A percentile compares a stretch with the other conserved stretches of the same genome.
Evolutionary conservation across 805 yeast species (phyloP).

Genomic region (Starmera pachycereana): DNA sequence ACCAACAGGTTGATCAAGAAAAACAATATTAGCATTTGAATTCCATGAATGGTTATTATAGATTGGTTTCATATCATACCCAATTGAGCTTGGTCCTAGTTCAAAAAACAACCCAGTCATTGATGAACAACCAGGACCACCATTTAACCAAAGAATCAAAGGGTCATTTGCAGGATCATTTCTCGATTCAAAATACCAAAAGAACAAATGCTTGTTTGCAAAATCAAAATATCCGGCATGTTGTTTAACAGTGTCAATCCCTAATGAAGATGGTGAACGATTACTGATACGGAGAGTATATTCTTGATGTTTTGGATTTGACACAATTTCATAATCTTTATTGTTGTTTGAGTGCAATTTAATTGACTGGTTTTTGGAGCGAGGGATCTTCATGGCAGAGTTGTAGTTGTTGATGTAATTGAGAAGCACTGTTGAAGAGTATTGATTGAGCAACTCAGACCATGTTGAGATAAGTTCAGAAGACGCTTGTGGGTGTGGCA

Average conservation of each 20-base stretch:
- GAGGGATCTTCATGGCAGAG: neutral
- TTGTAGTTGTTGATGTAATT: neutral
- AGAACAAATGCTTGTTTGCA: constrained; percentile 71
- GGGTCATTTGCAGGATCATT: constrained; percentile 84
- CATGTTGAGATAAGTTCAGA: neutral
- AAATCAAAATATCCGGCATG: constrained; percentile 78
- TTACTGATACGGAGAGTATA: neutral
- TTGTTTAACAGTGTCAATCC: constrained; percentile 73
- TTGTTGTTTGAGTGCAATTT: neutral
- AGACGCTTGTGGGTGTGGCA: neutral
- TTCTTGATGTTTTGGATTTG: neutral
- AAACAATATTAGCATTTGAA: constrained; percentile 78
- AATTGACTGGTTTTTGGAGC: neutral
- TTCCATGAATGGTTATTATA: constrained; percentile 88
- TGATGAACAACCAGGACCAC: constrained; percentile 96
- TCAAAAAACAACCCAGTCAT: constrained; percentile 86
- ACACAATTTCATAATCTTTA: neutral
- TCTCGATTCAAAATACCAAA: constrained; percentile 85
- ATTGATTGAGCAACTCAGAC: neutral
- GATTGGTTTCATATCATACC: constrained; percentile 53
- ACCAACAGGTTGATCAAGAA: constrained; percentile 88
- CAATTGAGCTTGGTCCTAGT: constrained; percentile 78
- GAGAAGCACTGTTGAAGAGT: neutral
- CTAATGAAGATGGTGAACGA: constrained; percentile 28
- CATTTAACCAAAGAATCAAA: constrained; percentile 78